Evolutionary conservation across 176 grass and related monocot species (phyloP).

Genomic region (Musa beccarii): DNA sequence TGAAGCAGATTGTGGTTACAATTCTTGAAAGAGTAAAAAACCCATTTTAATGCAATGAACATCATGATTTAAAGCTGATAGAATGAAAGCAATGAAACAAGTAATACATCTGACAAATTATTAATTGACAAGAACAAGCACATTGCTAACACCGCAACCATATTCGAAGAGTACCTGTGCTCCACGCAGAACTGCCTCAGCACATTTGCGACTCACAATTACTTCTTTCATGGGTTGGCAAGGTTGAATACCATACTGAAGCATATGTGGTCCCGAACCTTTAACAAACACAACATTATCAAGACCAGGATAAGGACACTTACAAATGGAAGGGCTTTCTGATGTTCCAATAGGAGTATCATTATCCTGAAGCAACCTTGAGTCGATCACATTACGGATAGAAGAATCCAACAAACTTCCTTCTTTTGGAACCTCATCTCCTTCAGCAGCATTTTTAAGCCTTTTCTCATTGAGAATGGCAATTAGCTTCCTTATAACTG

Average conservation of each 20-base stretch:
- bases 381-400: neutral
- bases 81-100: no score
- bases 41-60: no score
- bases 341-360: neutral
- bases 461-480: constrained; percentile 30
- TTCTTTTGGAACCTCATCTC: constrained; percentile 12
- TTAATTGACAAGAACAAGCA: no score
- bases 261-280: constrained; percentile 72
- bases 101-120: no score
- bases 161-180: constrained; percentile 55
- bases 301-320: constrained; percentile 57
- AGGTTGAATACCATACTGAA: constrained; percentile 31
- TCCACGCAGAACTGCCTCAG: constrained; percentile 90
- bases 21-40: no score
- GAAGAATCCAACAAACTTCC: neutral
- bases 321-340: constrained; percentile 23
- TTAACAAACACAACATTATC: constrained; percentile 66
- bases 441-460: constrained; percentile 25
- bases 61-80: no score
- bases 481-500: constrained; percentile 54
- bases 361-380: neutral
- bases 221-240: constrained; percentile 60
- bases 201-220: constrained; percentile 94
- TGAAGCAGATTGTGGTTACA: no score
- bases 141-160: no score